Percentiles rank a stretch among this genome's conserved stretches.
These are phyloP conservation scores for Fusarium zealandicum DNA, from an alignment of 2,329 filamentous ascomycete genomes.

Conservation along the genomic window DNA sequence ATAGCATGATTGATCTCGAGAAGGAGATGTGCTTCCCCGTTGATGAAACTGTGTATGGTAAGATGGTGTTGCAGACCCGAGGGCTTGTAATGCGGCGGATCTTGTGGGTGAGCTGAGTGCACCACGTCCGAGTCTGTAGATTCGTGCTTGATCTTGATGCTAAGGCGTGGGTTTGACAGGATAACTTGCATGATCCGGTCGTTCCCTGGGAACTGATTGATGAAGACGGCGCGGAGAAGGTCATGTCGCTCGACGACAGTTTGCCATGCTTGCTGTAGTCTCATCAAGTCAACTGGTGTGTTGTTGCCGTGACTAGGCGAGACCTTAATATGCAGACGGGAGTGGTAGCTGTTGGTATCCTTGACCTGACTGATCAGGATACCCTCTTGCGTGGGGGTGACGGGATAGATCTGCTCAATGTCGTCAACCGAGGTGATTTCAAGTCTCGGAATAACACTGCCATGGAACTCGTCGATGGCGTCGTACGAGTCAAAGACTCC, in stretches of 20 bases:
- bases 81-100: background rate
- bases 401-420: constrained; percentile 1
- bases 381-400: background rate
- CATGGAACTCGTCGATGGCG: constrained; percentile 2
- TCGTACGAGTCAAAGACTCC: constrained; percentile 4
- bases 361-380: constrained; percentile 7
- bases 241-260: background rate
- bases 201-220: background rate
- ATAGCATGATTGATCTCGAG: constrained; percentile 11
- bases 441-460: background rate
- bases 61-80: constrained; percentile 3
- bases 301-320: background rate
- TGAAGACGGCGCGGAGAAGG: background rate
- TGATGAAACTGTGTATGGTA: background rate
- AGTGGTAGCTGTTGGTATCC: background rate
- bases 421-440: background rate
- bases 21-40: background rate
- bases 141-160: background rate
- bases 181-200: background rate
- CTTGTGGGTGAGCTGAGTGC: background rate
- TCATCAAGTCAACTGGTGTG: background rate
- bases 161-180: background rate
- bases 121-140: background rate
- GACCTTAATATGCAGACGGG: background rate
- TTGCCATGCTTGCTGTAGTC: background rate